These are phyloP conservation scores for Ogataea ganodermae DNA, from an alignment of 805 yeast genomes.

Conservation along the genomic window DNA sequence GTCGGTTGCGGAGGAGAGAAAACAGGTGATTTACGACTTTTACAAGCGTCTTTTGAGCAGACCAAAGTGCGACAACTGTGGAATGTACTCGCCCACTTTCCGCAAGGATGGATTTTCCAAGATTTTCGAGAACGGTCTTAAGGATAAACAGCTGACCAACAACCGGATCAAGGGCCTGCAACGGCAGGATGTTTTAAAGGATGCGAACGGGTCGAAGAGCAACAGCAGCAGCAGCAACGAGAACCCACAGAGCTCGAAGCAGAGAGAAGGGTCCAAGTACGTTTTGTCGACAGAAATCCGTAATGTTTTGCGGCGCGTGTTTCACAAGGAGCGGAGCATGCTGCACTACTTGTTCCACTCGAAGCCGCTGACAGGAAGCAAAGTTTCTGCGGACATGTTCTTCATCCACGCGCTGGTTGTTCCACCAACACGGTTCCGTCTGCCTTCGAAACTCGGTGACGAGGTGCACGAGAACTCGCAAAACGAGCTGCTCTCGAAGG, in stretches of 20 bases:
- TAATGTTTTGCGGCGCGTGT: conserved; percentile 73
- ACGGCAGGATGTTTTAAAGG: conserved; percentile 69
- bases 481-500: conserved; percentile 80
- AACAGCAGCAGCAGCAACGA: conserved; percentile 6
- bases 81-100: conserved; percentile 90
- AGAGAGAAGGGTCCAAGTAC: conserved; percentile 76
- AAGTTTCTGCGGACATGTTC: conserved; percentile 74
- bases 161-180: conserved; percentile 80
- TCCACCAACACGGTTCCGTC: conserved; percentile 94
- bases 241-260: conserved; percentile 50
- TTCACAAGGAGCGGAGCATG: conserved; percentile 68
- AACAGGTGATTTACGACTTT: conserved; percentile 66
- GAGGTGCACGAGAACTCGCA: conserved; percentile 93
- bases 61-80: conserved; percentile 93
- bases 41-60: conserved; percentile 72
- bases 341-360: conserved; percentile 79
- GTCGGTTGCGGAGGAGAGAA: conserved; percentile 85
- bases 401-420: conserved; percentile 87
- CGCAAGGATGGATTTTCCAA: conserved; percentile 94
- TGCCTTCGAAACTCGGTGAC: conserved; percentile 96
- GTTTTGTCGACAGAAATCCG: conserved; percentile 85
- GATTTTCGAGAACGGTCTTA: conserved; percentile 83
- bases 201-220: conserved; percentile 25
- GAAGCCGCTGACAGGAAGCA: conserved; percentile 57
- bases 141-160: conserved; percentile 76